Percentiles rank a stretch among this genome's conserved stretches.
phyloP scores from a whole-genome alignment of 202 grass and related monocot species.

The Cymbopogon flexuosus region DNA sequence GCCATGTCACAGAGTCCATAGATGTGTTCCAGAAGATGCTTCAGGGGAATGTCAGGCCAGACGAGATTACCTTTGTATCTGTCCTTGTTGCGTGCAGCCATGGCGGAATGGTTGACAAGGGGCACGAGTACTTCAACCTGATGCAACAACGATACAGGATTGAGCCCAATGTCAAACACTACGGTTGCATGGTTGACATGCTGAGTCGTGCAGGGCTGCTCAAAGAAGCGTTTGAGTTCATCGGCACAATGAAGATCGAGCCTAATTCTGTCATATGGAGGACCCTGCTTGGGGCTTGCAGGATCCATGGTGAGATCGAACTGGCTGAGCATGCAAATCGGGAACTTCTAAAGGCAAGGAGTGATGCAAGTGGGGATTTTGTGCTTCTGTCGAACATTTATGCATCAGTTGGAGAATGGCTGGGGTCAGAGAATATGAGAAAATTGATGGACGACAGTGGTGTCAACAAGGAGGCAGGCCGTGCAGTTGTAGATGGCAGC shows the following conservation, averaged over 20 bases:
- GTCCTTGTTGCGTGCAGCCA: constrained; percentile 80
- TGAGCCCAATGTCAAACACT: constrained; percentile 74
- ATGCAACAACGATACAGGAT: constrained; percentile 68
- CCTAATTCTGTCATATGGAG: constrained; percentile 83
- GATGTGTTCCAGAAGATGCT: constrained; percentile 65
- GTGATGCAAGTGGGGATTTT: constrained; percentile 70
- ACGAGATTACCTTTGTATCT: constrained; percentile 80
- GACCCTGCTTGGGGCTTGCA: constrained; percentile 73
- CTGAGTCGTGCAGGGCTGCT: constrained; percentile 71
- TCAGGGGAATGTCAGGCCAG: constrained; percentile 45
- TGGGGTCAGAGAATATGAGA: constrained; percentile 59
- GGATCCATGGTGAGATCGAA: constrained; percentile 67
- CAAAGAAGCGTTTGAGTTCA: constrained; percentile 73
- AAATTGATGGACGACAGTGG: constrained; percentile 81
- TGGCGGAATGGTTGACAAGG: constrained; percentile 55
- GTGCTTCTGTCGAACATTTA: constrained; percentile 84
- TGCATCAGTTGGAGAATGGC: constrained; percentile 76
- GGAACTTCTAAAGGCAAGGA: constrained; percentile 52
- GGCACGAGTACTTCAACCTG: constrained; percentile 56
- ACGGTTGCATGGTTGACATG: constrained; percentile 84
- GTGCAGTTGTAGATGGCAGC: constrained; percentile 40
- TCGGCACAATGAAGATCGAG: constrained; percentile 63
- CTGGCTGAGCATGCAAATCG: constrained; percentile 58
- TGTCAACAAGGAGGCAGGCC: constrained; percentile 65
- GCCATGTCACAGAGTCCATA: constrained; percentile 44